phyloP scores from a whole-genome alignment of 169 alveolate genomes.

The Plasmodium falciparum region DNA sequence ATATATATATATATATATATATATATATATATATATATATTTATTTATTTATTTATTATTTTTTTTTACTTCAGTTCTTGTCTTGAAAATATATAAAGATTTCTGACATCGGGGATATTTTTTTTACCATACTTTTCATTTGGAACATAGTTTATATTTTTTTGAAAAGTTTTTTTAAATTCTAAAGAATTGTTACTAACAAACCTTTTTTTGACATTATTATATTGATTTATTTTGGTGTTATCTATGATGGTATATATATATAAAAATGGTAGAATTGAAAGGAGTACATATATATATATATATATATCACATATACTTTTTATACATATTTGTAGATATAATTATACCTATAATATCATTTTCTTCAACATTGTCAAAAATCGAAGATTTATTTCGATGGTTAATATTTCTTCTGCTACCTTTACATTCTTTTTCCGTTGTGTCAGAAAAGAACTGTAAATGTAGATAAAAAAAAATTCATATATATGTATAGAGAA shows the following conservation, averaged over 20 bases:
- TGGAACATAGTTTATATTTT: background rate
- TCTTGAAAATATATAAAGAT: conserved; percentile 12
- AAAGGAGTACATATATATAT: background rate
- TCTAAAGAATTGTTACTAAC: conserved; percentile 3
- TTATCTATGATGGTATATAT: background rate
- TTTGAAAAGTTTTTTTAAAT: conserved; percentile 27
- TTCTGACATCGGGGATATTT: conserved; percentile 12
- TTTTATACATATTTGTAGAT: background rate
- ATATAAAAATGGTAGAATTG: background rate
- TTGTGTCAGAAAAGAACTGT: conserved; percentile 20
- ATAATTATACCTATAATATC: background rate
- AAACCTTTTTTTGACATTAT: conserved; percentile 8
- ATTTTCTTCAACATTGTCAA: conserved; percentile 15
- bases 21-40: conserved; percentile 9
- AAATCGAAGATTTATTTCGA: conserved; percentile 40
- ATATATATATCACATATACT: background rate
- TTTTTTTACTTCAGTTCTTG: conserved; percentile 1
- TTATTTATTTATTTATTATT: conserved; percentile 6
- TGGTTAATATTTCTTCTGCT: conserved; percentile 33
- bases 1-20: background rate
- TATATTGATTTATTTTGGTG: background rate
- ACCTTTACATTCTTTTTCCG: conserved; percentile 16
- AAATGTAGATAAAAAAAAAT: background rate
- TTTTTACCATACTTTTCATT: conserved; percentile 39
- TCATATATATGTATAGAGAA: background rate